Base-by-base conservation (phyloP, 1,139 yeast genomes). In the Candida glucosophila region DNA sequence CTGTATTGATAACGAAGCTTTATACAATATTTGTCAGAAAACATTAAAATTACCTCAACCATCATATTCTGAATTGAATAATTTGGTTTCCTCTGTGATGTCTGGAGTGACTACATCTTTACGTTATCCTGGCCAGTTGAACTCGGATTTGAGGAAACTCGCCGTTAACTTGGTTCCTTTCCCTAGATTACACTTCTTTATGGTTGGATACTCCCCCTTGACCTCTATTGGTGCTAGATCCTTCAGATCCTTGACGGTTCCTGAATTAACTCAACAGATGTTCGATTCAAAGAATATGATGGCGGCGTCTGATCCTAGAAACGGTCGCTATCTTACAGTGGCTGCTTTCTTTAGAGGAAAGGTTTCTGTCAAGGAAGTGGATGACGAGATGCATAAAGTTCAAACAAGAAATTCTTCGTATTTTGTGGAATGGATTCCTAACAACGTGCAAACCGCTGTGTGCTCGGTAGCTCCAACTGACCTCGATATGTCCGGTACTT, bases 391-490 rank as follows among this genome's bases (percentile, higher is more conserved):
- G 88, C 73, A 66, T 55, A 76, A 76, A 51, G 82, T 81, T 34
- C 93, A 85, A 62, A 73, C 80, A 33, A 77, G 80, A 57, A 79
- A 83, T 57, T 67, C 86, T 13, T 73, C 77, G 31, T 75, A 78
- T 53, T 83, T 83, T 48, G 96, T 86, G 32, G 95, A 86, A 56
- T 86, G 95, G 95, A 86, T 86, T 59, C 95, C 96, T 49, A 85
- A 85, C 58, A 86, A 86, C 52, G 95, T 86, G 37, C 95, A 86
- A 64, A 81, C 94, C 20, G 90, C 94, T 31, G 85, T 85, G 33
- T 83, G 94, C 59, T 77, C 90, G 12, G 90, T 83, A 37, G 82
- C 95, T 23, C 95, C 95, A 44, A 74, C 71, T 57, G 92, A 70
- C 44, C 66, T 78, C 47, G 88, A 80, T 47, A 81, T 82, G 85